Evolutionary conservation across 129 eudicot genomes (phyloP), one percentile per base, ranked within the genome.

Genomic region (Chrysanthemum makinoi): DNA sequence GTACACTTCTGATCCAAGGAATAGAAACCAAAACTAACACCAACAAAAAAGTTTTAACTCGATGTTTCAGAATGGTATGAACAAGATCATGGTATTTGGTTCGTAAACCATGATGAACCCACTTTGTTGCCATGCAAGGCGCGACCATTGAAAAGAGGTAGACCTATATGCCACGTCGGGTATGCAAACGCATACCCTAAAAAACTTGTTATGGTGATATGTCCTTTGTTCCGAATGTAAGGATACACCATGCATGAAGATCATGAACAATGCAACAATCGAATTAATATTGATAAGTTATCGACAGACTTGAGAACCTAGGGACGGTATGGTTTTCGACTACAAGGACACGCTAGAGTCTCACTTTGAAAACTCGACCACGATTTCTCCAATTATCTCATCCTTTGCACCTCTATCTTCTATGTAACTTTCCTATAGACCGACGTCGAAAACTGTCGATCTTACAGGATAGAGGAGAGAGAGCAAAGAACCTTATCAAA

Each of bases 281-380:
- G 39, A 35, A 5, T 48, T 57, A 57, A 28, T 60, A 24, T 2
- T 6, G 43, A 26, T 16, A 65, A 18, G 17, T 11, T 44, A 65
- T 6, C 28, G 28, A 26, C 28, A 26, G 28, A 1, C 1, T 26
- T 26, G 28, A 26, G 2, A 22, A 80, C 77, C 88, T 80, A 69
- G 87, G 17, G 24, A 88, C 82, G 58, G 88, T 82, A 79, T 80
- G 88, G 65, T 83, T 83, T 47, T 84, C 88, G 81, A 88, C 92
- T 80, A 86, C 69, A 39, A 86, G 86, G 44, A 39, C 64, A 80
- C 70, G 50, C 35, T 26, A 72, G 70, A 33, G 51, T 82, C 35
- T 75, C 63, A 60, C 26, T 67, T 56, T 71, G 71, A 51, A 71
- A 19, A 7, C 69, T 80, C 15, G 75, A 79, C 83, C 85, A 77